Percentiles rank a stretch among this genome's conserved stretches.
phyloP scores from a whole-genome alignment of 2,329 filamentous ascomycete species.

The Pseudocercospora vitis region DNA sequence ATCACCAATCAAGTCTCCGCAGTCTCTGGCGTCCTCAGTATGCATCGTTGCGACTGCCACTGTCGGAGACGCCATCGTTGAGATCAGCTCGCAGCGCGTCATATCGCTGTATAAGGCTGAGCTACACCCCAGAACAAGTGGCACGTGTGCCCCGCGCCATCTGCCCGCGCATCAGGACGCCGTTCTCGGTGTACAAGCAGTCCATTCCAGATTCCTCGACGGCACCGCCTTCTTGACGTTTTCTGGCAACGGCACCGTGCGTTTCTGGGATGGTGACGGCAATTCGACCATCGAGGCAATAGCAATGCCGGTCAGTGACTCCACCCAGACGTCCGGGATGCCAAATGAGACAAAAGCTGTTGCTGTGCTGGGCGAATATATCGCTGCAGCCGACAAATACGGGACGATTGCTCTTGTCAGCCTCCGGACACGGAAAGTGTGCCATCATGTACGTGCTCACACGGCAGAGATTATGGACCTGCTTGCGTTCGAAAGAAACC shows the following conservation, averaged over 20 bases:
- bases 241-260: slow-evolving; percentile 76
- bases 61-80: slow-evolving; percentile 37
- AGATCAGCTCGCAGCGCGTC: slow-evolving; percentile 30
- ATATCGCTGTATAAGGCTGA: slow-evolving; percentile 24
- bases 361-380: slow-evolving; percentile 62
- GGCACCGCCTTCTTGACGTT: slow-evolving; percentile 82
- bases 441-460: slow-evolving; percentile 80
- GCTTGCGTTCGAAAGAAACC: slow-evolving; percentile 64
- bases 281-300: slow-evolving; percentile 61
- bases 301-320: slow-evolving; percentile 68
- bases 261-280: slow-evolving; percentile 79
- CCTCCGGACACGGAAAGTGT: slow-evolving; percentile 58
- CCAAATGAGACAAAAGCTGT: slow-evolving; percentile 60
- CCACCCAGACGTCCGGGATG: slow-evolving; percentile 47
- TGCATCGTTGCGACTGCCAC: slow-evolving; percentile 40
- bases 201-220: slow-evolving; percentile 60
- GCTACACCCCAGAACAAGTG: slow-evolving; percentile 3
- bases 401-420: slow-evolving; percentile 69
- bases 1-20: slow-evolving; percentile 20
- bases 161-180: slow-evolving; percentile 59
- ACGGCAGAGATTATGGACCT: slow-evolving; percentile 81
- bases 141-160: slow-evolving; percentile 33
- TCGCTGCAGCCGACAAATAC: slow-evolving; percentile 82
- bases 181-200: slow-evolving; percentile 68
- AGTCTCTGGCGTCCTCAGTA: neutral